Evolutionary conservation across 805 yeast species (phyloP).

Genomic region (Hanseniaspora lachancei): DNA sequence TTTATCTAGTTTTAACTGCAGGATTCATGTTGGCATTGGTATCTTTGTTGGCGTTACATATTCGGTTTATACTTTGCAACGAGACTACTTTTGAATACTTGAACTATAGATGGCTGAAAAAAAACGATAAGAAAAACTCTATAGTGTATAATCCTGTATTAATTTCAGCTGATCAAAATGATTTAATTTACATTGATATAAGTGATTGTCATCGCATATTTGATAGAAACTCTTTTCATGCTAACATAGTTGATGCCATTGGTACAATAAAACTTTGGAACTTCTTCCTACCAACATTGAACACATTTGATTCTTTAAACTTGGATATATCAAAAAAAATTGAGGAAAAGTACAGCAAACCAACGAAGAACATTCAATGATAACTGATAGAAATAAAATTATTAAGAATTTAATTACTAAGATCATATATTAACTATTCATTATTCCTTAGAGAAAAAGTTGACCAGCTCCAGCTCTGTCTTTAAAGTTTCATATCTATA

Average conservation of each 20-base stretch:
- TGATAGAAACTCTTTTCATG: slow-evolving; percentile 20
- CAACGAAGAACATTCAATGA: background rate
- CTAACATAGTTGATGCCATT: slow-evolving; percentile 11
- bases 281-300: slow-evolving; percentile 2
- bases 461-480: slow-evolving; percentile 57
- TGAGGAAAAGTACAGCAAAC: background rate
- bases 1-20: slow-evolving; percentile 39
- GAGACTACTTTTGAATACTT: slow-evolving; percentile 50
- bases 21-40: slow-evolving; percentile 34
- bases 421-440: background rate
- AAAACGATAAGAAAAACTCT: slow-evolving; percentile 13
- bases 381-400: background rate
- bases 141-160: slow-evolving; percentile 22
- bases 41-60: slow-evolving; percentile 34
- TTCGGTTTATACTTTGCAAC: slow-evolving; percentile 35
- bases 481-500: slow-evolving; percentile 71
- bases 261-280: background rate
- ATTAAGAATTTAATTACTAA: background rate
- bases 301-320: slow-evolving; percentile 7
- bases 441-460: slow-evolving; percentile 35
- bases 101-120: slow-evolving; percentile 22
- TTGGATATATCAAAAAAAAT: background rate
- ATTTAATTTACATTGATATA: slow-evolving; percentile 33
- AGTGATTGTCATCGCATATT: slow-evolving; percentile 19
- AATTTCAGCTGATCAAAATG: slow-evolving; percentile 22